phyloP scores from a whole-genome alignment of 768 basidiomycete species.

The Pholiota microspora region DNA sequence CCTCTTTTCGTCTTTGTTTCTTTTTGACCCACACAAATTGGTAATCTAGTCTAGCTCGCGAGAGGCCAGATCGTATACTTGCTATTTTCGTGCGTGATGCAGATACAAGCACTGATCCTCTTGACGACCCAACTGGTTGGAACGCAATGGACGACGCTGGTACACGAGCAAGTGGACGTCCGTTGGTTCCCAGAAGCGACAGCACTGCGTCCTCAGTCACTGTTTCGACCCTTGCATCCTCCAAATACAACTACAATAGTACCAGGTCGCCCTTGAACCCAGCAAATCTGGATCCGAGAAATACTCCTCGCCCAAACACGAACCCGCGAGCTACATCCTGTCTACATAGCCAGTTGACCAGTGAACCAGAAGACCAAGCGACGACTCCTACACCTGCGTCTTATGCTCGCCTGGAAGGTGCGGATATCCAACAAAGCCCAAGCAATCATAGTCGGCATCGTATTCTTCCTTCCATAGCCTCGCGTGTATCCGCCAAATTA shows the following conservation, averaged over 20 bases:
- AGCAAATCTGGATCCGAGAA: background rate
- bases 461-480: background rate
- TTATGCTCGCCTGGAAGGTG: background rate
- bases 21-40: background rate
- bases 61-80: slow-evolving; percentile 66
- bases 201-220: slow-evolving; percentile 8
- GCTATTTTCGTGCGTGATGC: slow-evolving; percentile 87
- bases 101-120: slow-evolving; percentile 31
- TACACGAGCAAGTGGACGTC: slow-evolving; percentile 14
- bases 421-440: background rate
- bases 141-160: slow-evolving; percentile 29
- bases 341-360: slow-evolving; percentile 1
- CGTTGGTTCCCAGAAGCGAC: slow-evolving; percentile 18
- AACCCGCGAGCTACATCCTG: background rate
- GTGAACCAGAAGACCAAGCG: slow-evolving; percentile 1
- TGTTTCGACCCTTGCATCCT: slow-evolving; percentile 7
- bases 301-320: slow-evolving; percentile 7
- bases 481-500: background rate
- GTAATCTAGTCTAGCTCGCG: slow-evolving; percentile 53
- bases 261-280: slow-evolving; percentile 1
- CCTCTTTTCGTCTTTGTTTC: background rate
- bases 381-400: background rate
- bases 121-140: slow-evolving; percentile 68
- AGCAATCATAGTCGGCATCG: background rate
- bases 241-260: slow-evolving; percentile 4